Base-by-base conservation (phyloP, 1,284 basidiomycete species). In the Malassezia caprae region DNA sequence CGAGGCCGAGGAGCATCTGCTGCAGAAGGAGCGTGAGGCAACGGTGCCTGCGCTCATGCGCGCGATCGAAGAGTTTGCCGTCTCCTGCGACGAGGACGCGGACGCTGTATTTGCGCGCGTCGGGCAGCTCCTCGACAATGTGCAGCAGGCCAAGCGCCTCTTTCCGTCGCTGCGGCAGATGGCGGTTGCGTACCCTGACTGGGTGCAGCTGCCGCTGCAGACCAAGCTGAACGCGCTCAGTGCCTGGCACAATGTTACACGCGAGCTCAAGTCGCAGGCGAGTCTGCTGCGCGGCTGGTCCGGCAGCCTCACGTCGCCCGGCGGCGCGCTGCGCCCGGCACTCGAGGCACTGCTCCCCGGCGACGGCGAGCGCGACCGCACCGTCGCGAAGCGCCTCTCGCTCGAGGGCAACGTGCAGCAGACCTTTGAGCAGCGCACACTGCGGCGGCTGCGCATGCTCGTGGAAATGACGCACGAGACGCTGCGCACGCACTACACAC, bases 341-440 rank as follows among this genome's bases (percentile, higher is more conserved):
- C 12, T 41, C 15, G 35, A 21, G 34, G n/a, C 21, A 3, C 24
- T 39, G 39, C 12, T 28, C n/a, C 35, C 39, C 2, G n/a, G 37
- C 12, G 46, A 56, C 10, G 41, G 13, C 15, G 50, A 59, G 10
- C 63, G 69, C 13, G 65, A 64, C 7, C 62, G 52, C 32, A 69
- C 69, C 2, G 98, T 98, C 73, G 85, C 96, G 31, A 94, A 98
- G 75, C 83, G 90, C 34, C 80, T 98, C 37, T 81, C 96, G 58
- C 96, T 96, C 75, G 94, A 98, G 76, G 93, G 96, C 68, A 87
- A 86, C 15, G 84, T 96, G 66, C 87, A 94, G 75, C 81, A 86
- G 48, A 90, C 88, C 3, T 96, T 98, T 73, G 90, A 94, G 76
- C 89, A 87, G 70, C 87, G 90, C 24, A 90, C 90, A 56, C 82